These are phyloP conservation scores for Neospermospora avenae DNA, from an alignment of 2,329 filamentous ascomycete species.

Conservation along the genomic window DNA sequence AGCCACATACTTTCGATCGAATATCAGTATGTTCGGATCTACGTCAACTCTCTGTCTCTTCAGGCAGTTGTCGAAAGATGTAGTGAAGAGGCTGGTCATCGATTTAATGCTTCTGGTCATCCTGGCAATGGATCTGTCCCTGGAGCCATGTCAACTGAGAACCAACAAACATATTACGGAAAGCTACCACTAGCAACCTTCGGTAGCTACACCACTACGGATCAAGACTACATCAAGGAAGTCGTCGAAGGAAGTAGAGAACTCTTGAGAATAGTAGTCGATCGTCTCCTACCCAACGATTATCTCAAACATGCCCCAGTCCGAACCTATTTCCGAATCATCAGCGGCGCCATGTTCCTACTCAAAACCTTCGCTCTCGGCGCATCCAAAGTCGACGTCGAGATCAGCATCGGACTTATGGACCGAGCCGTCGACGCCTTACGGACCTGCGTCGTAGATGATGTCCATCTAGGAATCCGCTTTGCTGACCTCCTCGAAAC, in stretches of 20 bases:
- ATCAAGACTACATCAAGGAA: constrained; percentile 71
- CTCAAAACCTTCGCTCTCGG: constrained; percentile 82
- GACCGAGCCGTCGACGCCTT: constrained; percentile 72
- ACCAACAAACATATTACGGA: constrained; percentile 58
- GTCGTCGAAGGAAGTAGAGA: constrained; percentile 76
- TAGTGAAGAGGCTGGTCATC: constrained; percentile 66
- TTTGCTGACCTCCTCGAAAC: constrained; percentile 82
- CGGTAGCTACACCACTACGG: constrained; percentile 60
- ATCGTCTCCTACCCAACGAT: constrained; percentile 69
- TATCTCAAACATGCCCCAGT: constrained; percentile 82
- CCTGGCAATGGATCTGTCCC: constrained; percentile 37
- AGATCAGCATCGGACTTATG: constrained; percentile 71
- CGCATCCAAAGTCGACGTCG: constrained; percentile 73
- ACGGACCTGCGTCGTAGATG: constrained; percentile 76
- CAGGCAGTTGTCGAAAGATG: constrained; percentile 94
- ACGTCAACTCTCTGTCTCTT: constrained; percentile 88
- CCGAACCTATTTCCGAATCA: constrained; percentile 81
- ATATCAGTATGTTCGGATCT: constrained; percentile 92
- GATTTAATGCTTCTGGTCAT: constrained; percentile 33
- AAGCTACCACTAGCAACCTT: constrained; percentile 62
- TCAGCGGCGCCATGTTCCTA: constrained; percentile 80
- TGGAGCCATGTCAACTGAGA: constrained; percentile 55
- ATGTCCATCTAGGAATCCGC: constrained; percentile 79
- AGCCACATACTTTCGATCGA: constrained; percentile 84
- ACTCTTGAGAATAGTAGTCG: constrained; percentile 72